phyloP scores from a whole-genome alignment of 768 basidiomycete genomes.

The Suillus variegatus region DNA sequence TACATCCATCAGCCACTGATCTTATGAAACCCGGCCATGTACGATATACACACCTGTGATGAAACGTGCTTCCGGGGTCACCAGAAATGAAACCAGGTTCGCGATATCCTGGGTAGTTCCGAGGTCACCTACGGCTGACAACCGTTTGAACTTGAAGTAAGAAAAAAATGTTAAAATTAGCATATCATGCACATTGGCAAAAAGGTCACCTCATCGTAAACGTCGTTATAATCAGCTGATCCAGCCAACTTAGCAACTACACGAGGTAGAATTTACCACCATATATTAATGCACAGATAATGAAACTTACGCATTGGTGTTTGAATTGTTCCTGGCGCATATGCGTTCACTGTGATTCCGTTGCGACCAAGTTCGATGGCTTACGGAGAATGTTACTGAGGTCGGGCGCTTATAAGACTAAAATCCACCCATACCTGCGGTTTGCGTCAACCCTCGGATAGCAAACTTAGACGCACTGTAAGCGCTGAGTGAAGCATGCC shows the following conservation, averaged over 20 bases:
- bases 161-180: not conserved
- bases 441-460: conserved; percentile 43
- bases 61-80: conserved; percentile 32
- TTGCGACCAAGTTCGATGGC: conserved; percentile 32
- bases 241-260: conserved; percentile 20
- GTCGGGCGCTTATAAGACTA: not conserved
- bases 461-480: conserved; percentile 46
- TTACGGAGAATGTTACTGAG: conserved; percentile 11
- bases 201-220: conserved; percentile 17
- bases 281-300: not conserved
- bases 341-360: conserved; percentile 37
- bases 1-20: not conserved
- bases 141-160: conserved; percentile 13
- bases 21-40: not conserved
- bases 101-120: conserved; percentile 36
- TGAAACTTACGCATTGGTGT: conserved; percentile 30
- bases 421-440: conserved; percentile 19
- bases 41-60: conserved; percentile 35
- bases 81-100: conserved; percentile 38
- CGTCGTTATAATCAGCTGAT: conserved; percentile 14
- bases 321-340: conserved; percentile 33
- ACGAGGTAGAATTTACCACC: not conserved
- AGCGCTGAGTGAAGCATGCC: conserved; percentile 25
- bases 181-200: not conserved
- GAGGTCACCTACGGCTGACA: conserved; percentile 21